Evolutionary conservation across 768 basidiomycete species (phyloP), one percentile per base, ranked within the genome.

Genomic region (Myochromella boudieri): DNA sequence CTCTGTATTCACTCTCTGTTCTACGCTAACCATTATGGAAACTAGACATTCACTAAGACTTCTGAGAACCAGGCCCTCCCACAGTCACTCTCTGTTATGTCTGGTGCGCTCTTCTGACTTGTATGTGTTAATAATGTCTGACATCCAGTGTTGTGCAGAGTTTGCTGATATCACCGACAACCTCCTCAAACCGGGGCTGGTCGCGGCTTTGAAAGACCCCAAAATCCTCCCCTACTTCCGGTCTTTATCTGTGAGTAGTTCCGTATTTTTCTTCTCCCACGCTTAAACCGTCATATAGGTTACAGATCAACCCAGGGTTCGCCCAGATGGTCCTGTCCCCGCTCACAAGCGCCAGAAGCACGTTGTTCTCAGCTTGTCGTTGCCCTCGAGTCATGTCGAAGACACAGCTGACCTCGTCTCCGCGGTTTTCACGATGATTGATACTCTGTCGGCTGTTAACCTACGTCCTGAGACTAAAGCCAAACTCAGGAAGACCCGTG

Each of bases 131-230:
- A 41, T 54, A 24, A 45, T 14, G 8, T 48, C 9, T 47, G 34
- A 36, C 48, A 46, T 43, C 14, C 36, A 37, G 2, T 31, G 27
- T 38, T 40, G 29, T 22, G 15, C 62, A 82, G 94, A 97, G 69
- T 90, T 81, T 54, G 88, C 88, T 8, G 94, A 95, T 55, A 73
- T 91, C 45, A 88, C 90, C 2, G 90, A 95, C 17, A 77, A 74
- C 56, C 58, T 95, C 42, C 71, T 91, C 60, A 93, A 90, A 68
- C 62, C 68, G 18, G 63, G 67, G 25, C 67, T 95, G 22, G 53
- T 76, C 42, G 68, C 77, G 21, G 65, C 77, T n/a, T 71, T 95
- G 43, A 71, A 78, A 41, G 75, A 87, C 54, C 80, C 87, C 22
- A 77, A 76, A 40, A 72, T 84, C 37, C 74, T 79, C 37, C 77